These are phyloP conservation scores for Otatea glauca DNA, from an alignment of 176 grass and related monocot genomes.

Conservation along the genomic window DNA sequence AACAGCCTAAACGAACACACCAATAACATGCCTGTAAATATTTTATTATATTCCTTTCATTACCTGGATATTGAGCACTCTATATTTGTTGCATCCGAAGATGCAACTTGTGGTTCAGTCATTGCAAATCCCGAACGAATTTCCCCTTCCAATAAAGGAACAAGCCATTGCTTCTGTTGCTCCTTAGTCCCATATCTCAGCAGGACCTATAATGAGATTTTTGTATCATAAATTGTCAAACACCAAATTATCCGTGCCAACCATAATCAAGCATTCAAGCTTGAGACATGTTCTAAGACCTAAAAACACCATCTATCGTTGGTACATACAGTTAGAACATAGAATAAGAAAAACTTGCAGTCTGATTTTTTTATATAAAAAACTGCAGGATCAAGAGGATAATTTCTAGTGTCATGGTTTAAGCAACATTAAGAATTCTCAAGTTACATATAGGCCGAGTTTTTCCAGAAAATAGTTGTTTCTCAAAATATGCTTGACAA, in stretches of 20 bases:
- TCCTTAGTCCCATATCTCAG: constrained; percentile 95
- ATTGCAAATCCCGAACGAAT: constrained; percentile 98
- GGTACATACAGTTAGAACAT: neutral
- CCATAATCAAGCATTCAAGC: neutral
- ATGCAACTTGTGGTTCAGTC: constrained; percentile 98
- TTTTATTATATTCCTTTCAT: constrained; percentile 28
- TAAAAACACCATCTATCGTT: neutral
- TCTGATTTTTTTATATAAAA: constrained; percentile 16
- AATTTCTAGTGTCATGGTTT: neutral
- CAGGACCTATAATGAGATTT: constrained; percentile 66
- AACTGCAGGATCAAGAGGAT: neutral
- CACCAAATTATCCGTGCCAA: neutral
- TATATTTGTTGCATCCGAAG: constrained; percentile 98
- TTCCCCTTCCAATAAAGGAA: constrained; percentile 86
- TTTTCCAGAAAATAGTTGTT: neutral
- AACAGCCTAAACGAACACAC: neutral
- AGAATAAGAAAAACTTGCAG: neutral
- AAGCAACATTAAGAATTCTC: neutral
- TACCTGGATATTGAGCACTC: constrained; percentile 94
- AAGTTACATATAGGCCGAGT: neutral
- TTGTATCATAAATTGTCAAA: neutral
- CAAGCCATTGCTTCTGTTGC: constrained; percentile 78
- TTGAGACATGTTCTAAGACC: neutral
- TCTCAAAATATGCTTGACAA: constrained; percentile 12
- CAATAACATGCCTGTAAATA: constrained; percentile 13